A percentile compares a stretch with the other conserved stretches of the same genome.
phyloP scores from a whole-genome alignment of 352 stramenopile genomes.

The Phytopythium ostracodes region DNA sequence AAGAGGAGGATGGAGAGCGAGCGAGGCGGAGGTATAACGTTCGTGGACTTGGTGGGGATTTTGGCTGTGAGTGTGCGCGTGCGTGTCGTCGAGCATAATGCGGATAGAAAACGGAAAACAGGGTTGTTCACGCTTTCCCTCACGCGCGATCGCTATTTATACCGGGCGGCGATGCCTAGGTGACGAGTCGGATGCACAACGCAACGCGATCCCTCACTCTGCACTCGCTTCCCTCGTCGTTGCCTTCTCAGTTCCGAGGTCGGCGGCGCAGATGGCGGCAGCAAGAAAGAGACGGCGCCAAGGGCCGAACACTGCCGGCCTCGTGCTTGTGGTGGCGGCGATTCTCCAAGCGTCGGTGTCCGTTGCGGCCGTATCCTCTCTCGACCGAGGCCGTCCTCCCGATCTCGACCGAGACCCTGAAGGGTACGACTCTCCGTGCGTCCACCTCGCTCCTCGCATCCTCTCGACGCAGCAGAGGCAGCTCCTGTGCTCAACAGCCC shows the following conservation, averaged over 20 bases:
- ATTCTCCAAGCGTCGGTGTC: not conserved
- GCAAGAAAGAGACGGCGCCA: not conserved
- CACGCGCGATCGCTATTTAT: too few relatives aligned
- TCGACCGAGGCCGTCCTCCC: not conserved
- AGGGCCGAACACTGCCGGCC: not conserved
- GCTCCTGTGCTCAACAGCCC: constrained; percentile 13
- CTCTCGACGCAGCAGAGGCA: constrained; percentile 26
- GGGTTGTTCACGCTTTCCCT: not conserved
- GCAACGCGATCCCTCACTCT: too few relatives aligned
- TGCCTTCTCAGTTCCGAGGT: not conserved
- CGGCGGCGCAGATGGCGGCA: not conserved
- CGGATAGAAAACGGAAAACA: constrained; percentile 5
- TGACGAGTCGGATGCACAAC: not conserved
- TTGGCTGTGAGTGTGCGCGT: constrained; percentile 6
- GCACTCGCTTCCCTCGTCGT: not conserved
- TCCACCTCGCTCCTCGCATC: constrained; percentile 12
- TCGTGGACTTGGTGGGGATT: not conserved
- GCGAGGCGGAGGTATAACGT: not conserved
- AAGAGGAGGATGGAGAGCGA: not conserved
- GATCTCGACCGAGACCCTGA: not conserved
- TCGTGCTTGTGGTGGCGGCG: not conserved
- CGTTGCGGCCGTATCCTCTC: not conserved
- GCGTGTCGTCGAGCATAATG: constrained; percentile 3
- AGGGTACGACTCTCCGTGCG: too few relatives aligned
- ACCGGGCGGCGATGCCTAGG: not conserved